Conservation (phyloP, 805 yeast genomes). For the Yamadazyma sp. region DNA sequence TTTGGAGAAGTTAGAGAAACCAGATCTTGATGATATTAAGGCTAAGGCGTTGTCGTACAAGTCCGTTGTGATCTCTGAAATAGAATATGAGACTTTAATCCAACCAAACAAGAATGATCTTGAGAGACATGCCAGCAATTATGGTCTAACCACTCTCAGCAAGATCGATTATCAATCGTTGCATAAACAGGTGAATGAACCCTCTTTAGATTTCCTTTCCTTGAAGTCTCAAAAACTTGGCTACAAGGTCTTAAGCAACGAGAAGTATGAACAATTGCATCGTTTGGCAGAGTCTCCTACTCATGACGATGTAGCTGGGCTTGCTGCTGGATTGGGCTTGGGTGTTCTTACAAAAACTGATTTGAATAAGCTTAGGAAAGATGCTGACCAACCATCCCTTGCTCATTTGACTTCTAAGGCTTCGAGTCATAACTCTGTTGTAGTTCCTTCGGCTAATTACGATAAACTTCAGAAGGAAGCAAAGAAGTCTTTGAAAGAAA, state of each 20-base stretch:
- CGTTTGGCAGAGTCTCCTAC: slow-evolving; percentile 13
- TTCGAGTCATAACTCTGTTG: background rate
- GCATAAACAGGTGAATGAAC: slow-evolving; percentile 15
- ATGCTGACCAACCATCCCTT: slow-evolving; percentile 4
- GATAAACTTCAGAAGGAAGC: slow-evolving; percentile 4
- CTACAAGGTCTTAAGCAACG: slow-evolving; percentile 11
- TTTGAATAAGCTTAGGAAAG: slow-evolving; percentile 1
- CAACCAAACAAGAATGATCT: slow-evolving; percentile 19
- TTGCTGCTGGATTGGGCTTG: slow-evolving; percentile 10
- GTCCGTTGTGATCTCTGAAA: slow-evolving; percentile 16
- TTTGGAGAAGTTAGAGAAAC: slow-evolving; percentile 1
- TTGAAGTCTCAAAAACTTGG: slow-evolving; percentile 22
- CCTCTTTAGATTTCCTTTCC: slow-evolving; percentile 23
- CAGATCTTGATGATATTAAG: slow-evolving; percentile 19
- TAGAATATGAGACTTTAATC: slow-evolving; percentile 11
- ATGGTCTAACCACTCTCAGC: slow-evolving; percentile 9
- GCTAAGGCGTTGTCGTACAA: slow-evolving; percentile 17
- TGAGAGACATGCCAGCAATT: slow-evolving; percentile 14
- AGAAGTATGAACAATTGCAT: slow-evolving; percentile 7
- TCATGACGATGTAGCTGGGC: slow-evolving; percentile 12
- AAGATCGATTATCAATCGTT: slow-evolving; percentile 10
- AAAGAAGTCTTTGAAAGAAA: background rate
- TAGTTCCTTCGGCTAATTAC: slow-evolving; percentile 1
- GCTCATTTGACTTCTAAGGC: slow-evolving; percentile 6
- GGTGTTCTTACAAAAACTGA: slow-evolving; percentile 6